Evolutionary conservation across 2,329 filamentous ascomycete species (phyloP), one percentile per base, ranked within the genome.

Genomic region (Alternaria sp.): DNA sequence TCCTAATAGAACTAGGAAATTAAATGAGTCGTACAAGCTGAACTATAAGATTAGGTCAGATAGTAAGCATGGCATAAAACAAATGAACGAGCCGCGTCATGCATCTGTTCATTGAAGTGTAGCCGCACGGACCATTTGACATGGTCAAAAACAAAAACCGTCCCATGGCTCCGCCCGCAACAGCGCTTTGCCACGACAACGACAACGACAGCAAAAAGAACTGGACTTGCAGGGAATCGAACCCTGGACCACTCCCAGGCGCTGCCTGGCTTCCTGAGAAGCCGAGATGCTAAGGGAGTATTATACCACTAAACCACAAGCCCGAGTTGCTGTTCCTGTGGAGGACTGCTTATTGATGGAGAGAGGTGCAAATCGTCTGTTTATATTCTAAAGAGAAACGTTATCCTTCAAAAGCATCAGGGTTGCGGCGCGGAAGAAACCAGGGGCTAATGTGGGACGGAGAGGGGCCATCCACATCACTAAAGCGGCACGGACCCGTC

Each of bases 191-290:
- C 17, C 17, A 36, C 33, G 4, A 36, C 33, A 14, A 23, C 29
- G n/a, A 11, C 42, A 17, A 33, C n/a, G 37, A 17, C n/a, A 13
- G 21, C 53, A 51, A 50, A 50, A 56, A 56, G 14, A 45, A 8
- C 13, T 58, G 55, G 55, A 58, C 55, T 58, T 37, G 55, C 55
- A 44, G 55, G 50, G 55, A 58, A 58, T 58, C 55, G 55, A 58
- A 58, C 55, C 42, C 54, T 42, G 54, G 54, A 57, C 54, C 54
- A 57, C 49, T 57, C 54, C 54, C 54, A 57, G 17, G 17, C 17
- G 17, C 17, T 17, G 17, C 17, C 17, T 10, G 3, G 4, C 11
- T 33, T 28, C n/a, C n/a, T 13, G 24, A 23, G n/a, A 14, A 34
- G 3, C n/a, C 23, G 17, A n/a, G 34, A 40, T 56, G 45, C 46